Evolutionary conservation across 1,284 basidiomycete genomes (phyloP), one percentile per base, ranked within the genome.

Genomic region (Veloboletus limbatus): DNA sequence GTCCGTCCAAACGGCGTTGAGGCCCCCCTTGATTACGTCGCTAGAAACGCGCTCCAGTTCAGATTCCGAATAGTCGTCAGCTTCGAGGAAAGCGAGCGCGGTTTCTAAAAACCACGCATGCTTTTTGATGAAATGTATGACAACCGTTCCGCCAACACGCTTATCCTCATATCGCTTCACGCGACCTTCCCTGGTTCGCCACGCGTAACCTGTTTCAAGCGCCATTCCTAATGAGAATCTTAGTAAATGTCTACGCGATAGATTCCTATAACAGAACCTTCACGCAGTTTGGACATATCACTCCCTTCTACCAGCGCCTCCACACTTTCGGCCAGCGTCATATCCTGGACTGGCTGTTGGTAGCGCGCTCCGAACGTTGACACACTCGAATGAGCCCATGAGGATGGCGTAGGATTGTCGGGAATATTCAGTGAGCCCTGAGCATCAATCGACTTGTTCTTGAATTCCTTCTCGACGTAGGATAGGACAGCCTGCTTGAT

Each of bases 81-180:
- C 79, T 31, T 92, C 91, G 24, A 97, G 73, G 17, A 98, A 70
- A 17, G 92, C 93, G 14, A 94, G 69, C 13, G 92, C 89, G 1
- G 96, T 92, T 72, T 99, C 96, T 54, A 92, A 69, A 69, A 92
- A 98, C 96, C 95, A 99, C 70, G 91, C 87, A 57, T 92, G 84
- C 66, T 92, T 88, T 79, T 98, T 99, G 72, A 98, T 87, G 65
- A 91, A 98, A 70, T 99, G 96, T 35, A 99, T 93, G 20, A 94
- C 88, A 34, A 96, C 80, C 1, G 96, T 99, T 4, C 96, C 96
- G 3, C 96, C 96, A 7, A 91, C 76, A 40, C 87, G 82, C 49
- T 78, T 72, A 38, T 76, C 74, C 53, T 82, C 75, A 68, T 91
- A 92, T 47, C 82, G 79, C 48, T 72, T 78, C 46, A 65, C 56